Evolutionary conservation across 2,329 filamentous ascomycete species (phyloP).

Genomic region (Tolypocladium ovalisporum): DNA sequence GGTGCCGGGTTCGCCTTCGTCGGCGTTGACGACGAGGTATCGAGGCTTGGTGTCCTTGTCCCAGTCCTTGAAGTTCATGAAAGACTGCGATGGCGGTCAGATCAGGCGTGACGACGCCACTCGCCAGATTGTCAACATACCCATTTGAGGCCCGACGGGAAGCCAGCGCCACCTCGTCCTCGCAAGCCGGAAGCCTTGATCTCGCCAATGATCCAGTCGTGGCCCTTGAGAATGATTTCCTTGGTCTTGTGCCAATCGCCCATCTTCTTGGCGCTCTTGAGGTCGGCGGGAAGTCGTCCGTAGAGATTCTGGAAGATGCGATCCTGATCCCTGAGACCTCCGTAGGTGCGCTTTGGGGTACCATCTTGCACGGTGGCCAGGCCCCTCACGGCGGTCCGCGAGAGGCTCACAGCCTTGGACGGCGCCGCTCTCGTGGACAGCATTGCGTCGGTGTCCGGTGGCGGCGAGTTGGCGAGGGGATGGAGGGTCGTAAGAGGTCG

Average conservation of each 20-base stretch:
- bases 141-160: slow-evolving; percentile 98
- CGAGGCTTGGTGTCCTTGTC: slow-evolving; percentile 94
- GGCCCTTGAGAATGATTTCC: slow-evolving; percentile 92
- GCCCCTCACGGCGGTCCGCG: slow-evolving; percentile 44
- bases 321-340: slow-evolving; percentile 90
- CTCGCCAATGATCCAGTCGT: slow-evolving; percentile 98
- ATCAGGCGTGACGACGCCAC: not conserved
- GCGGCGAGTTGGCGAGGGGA: slow-evolving; percentile 7
- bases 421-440: slow-evolving; percentile 33
- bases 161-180: slow-evolving; percentile 93
- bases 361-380: slow-evolving; percentile 76
- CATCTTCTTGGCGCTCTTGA: slow-evolving; percentile 94
- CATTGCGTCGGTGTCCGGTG: slow-evolving; percentile 26
- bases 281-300: slow-evolving; percentile 78
- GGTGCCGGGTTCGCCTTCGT: slow-evolving; percentile 96
- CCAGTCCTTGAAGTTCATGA: slow-evolving; percentile 99
- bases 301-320: slow-evolving; percentile 99
- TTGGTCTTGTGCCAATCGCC: slow-evolving; percentile 99
- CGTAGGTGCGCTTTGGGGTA: slow-evolving; percentile 61
- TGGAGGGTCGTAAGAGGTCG: slow-evolving; percentile 16
- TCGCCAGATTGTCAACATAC: slow-evolving; percentile 40
- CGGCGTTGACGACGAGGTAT: slow-evolving; percentile 95
- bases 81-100: slow-evolving; percentile 53
- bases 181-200: slow-evolving; percentile 93
- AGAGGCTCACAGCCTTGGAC: slow-evolving; percentile 25